A percentile compares a stretch with the other conserved stretches of the same genome.
These are phyloP conservation scores for Fusarium abutilonis DNA, from an alignment of 2,329 filamentous ascomycete species.

Conservation along the genomic window DNA sequence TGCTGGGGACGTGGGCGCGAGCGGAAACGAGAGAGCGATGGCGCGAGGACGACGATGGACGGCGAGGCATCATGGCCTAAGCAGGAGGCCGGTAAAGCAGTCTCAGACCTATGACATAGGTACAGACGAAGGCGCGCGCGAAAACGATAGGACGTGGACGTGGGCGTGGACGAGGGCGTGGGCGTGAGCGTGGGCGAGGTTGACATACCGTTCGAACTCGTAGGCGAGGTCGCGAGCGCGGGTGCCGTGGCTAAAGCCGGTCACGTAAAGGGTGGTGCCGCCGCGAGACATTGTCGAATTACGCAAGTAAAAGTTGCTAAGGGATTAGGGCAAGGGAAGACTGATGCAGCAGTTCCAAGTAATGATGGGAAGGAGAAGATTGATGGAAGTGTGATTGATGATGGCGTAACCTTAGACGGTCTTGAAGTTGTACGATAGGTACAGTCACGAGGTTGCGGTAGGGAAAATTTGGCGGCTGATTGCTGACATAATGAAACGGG, in stretches of 20 bases:
- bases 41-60: slow-evolving; percentile 45
- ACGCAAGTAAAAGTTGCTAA: slow-evolving; percentile 12
- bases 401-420: slow-evolving; percentile 30
- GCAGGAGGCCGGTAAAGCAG: slow-evolving; percentile 40
- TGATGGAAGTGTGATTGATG: slow-evolving; percentile 36
- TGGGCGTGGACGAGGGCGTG: slow-evolving; percentile 51
- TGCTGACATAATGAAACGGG: slow-evolving; percentile 41
- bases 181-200: slow-evolving; percentile 56
- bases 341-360: slow-evolving; percentile 44
- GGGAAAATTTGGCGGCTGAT: slow-evolving; percentile 42
- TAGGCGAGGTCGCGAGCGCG: slow-evolving; percentile 99
- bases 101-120: slow-evolving; percentile 38
- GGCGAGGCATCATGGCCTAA: slow-evolving; percentile 43
- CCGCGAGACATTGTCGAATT: slow-evolving; percentile 81
- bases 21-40: slow-evolving; percentile 45
- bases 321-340: slow-evolving; percentile 24
- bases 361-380: slow-evolving; percentile 27
- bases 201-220: slow-evolving; percentile 99
- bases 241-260: slow-evolving; percentile 98
- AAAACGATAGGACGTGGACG: slow-evolving; percentile 50
- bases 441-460: slow-evolving; percentile 36
- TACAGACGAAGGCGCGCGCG: slow-evolving; percentile 42
- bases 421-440: slow-evolving; percentile 33
- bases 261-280: slow-evolving; percentile 96
- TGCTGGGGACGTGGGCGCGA: slow-evolving; percentile 43